phyloP scores from a whole-genome alignment of 2,329 filamentous ascomycete species.

The Paradendryphiella salina region DNA sequence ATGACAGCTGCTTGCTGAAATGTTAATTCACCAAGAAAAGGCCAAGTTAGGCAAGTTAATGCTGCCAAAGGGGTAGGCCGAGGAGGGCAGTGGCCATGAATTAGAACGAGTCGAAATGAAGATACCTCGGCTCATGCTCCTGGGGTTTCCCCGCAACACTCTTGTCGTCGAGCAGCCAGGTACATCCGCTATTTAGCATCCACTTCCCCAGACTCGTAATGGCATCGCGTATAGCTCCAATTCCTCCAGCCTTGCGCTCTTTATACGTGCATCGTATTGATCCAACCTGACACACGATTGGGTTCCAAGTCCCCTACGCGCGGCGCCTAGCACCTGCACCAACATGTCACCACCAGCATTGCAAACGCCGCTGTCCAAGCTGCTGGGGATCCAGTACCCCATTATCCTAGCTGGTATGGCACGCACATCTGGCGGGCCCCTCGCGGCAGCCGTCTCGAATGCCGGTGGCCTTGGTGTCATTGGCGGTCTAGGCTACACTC shows the following conservation, averaged over 20 bases:
- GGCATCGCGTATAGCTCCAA: conserved; percentile 6
- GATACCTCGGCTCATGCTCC: conserved; percentile 26
- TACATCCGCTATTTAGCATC: conserved; percentile 32
- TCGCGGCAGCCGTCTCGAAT: conserved; percentile 63
- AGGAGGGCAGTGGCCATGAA: background rate
- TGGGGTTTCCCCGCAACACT: conserved; percentile 24
- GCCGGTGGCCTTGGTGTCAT: conserved; percentile 76
- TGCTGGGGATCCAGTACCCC: conserved; percentile 84
- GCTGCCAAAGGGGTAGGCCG: background rate
- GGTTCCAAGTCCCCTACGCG: background rate
- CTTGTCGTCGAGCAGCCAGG: conserved; percentile 17
- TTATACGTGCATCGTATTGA: background rate
- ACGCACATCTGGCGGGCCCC: conserved; percentile 59
- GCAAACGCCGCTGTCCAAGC: conserved; percentile 49
- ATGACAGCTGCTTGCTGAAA: no score
- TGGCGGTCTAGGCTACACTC: conserved; percentile 54
- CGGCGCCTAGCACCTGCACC: conserved; percentile 1
- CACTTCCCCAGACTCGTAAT: conserved; percentile 29
- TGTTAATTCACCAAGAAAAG: background rate
- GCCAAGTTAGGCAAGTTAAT: background rate
- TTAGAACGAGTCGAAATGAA: conserved; percentile 13
- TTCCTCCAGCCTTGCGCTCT: conserved; percentile 1
- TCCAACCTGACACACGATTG: conserved; percentile 3
- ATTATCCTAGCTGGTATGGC: conserved; percentile 95
- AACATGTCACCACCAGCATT: conserved; percentile 42